Evolutionary conservation across 2,329 filamentous ascomycete species (phyloP).

Genomic region (Davidsoniella virescens): DNA sequence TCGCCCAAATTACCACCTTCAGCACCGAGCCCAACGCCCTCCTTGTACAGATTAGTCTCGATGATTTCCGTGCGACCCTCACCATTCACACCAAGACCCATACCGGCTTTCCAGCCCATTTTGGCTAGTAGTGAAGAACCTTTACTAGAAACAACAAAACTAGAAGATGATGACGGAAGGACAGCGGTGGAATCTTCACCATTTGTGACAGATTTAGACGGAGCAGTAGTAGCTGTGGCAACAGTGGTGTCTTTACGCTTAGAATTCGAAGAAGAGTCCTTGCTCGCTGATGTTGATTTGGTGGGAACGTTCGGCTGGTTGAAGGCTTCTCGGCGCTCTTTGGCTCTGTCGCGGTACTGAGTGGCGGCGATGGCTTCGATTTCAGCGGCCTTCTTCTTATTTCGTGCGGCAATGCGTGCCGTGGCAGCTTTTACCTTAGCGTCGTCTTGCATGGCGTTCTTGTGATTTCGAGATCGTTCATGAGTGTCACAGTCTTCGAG

Average conservation of each 20-base stretch:
- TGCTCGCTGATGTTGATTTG: slow-evolving; percentile 13
- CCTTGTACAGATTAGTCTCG: slow-evolving; percentile 45
- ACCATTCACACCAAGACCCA: slow-evolving; percentile 47
- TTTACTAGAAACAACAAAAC: slow-evolving; percentile 26
- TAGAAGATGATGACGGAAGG: slow-evolving; percentile 13
- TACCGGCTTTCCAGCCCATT: slow-evolving; percentile 54
- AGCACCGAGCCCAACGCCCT: slow-evolving; percentile 54
- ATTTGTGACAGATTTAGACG: too few relatives aligned
- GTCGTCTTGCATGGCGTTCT: slow-evolving; percentile 24
- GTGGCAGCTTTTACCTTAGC: slow-evolving; percentile 33
- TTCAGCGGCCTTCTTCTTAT: slow-evolving; percentile 15
- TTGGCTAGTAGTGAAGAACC: slow-evolving; percentile 53
- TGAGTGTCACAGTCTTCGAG: slow-evolving; percentile 27
- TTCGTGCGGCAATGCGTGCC: slow-evolving; percentile 23
- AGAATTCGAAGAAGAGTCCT: slow-evolving; percentile 19
- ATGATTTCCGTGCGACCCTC: slow-evolving; percentile 48
- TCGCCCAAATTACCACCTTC: slow-evolving; percentile 55
- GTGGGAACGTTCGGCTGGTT: slow-evolving; percentile 41
- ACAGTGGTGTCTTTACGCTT: slow-evolving; percentile 15
- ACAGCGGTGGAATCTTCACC: too few relatives aligned
- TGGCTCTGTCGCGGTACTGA: slow-evolving; percentile 50
- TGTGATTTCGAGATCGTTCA: slow-evolving; percentile 27
- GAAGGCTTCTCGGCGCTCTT: slow-evolving; percentile 46
- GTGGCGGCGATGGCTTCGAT: slow-evolving; percentile 14
- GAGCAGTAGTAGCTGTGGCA: not conserved